Evolutionary conservation across 1,139 yeast species (phyloP), one percentile per base, ranked within the genome.

Genomic region (Candida neerlandica): DNA sequence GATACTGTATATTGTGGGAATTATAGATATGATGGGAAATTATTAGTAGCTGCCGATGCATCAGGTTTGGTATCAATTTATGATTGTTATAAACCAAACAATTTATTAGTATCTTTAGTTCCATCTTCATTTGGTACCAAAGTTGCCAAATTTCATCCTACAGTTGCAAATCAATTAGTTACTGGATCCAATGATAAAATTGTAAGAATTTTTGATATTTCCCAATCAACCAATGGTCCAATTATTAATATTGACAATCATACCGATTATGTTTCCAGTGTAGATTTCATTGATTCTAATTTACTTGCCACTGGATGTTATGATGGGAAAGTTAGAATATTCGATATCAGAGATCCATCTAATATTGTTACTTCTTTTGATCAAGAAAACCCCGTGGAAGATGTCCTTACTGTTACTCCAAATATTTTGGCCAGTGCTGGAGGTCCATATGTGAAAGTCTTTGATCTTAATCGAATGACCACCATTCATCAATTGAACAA

Each of bases 111-210:
- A 40, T 85, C 95, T 33, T 75, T 94, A 44, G 81, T 81, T 50
- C 96, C 97, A 2, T 85, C 95, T 0, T 73, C 85, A 16, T 91
- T 89, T 66, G 92, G 98, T 10, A 88, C 96, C 0, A 97, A 89
- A 62, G 96, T 92, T 26, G 91, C 97, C n/a, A 90, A 89, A 64
- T 94, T 90, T 69, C 94, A 89, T 59, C 91, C 95, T 10, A 73
- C 85, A 3, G 74, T 82, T 40, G 81, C 85, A 15, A 83, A 89
- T 43, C 87, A 88, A 52, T 69, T 94, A 52, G 75, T 91, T 23
- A 88, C 97, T 3, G 97, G 96, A 5, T 87, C 96, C 3, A 99
- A 94, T 69, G 99, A 94, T 69, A 78, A 96, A 60, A 78, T 85
- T 10, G 91, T 91, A 1, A 77, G 97, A 63, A 69, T 95, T 40